These are phyloP conservation scores for Coemansia sp. DNA, from an alignment of 192 early-diverging fungal species.

Conservation along the genomic window DNA sequence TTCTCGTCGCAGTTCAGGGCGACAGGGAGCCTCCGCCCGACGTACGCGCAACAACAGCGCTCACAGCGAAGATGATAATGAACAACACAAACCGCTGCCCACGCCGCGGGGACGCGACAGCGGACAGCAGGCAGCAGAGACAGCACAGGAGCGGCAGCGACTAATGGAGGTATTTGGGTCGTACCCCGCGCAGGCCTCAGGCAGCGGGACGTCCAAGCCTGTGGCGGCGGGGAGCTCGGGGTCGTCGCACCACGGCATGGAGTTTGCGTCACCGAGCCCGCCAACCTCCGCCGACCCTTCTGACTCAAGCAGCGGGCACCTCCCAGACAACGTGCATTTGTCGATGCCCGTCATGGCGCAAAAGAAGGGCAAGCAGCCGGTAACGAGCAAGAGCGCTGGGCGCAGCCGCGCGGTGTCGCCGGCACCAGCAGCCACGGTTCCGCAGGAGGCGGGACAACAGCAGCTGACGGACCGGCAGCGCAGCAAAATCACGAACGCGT, in stretches of 20 bases:
- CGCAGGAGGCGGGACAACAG: constrained; percentile 1
- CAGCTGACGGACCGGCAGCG: constrained; percentile 26
- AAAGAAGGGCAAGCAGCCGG: constrained; percentile 5
- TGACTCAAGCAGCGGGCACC: constrained; percentile 31
- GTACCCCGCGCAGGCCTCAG: constrained; percentile 4
- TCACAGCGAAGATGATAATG: neutral
- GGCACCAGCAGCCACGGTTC: neutral
- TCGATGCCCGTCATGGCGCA: constrained; percentile 39
- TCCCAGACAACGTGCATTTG: constrained; percentile 45
- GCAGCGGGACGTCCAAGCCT: neutral
- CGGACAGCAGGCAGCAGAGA: constrained; percentile 10
- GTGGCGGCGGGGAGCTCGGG: constrained; percentile 28
- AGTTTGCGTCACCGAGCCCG: constrained; percentile 47
- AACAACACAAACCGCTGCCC: constrained; percentile 14
- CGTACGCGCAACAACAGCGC: neutral
- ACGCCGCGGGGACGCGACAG: neutral
- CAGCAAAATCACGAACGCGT: constrained; percentile 27
- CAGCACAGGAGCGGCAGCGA: constrained; percentile 20
- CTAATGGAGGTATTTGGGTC: constrained; percentile 32
- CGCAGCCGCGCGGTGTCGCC: constrained; percentile 35
- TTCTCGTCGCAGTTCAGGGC: constrained; percentile 7
- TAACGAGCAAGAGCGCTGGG: constrained; percentile 25
- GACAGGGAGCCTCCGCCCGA: neutral
- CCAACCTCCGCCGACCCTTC: constrained; percentile 45
- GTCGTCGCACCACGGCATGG: constrained; percentile 36